phyloP scores from a whole-genome alignment of 176 grass and related monocot genomes.

The Triticum urartu region DNA sequence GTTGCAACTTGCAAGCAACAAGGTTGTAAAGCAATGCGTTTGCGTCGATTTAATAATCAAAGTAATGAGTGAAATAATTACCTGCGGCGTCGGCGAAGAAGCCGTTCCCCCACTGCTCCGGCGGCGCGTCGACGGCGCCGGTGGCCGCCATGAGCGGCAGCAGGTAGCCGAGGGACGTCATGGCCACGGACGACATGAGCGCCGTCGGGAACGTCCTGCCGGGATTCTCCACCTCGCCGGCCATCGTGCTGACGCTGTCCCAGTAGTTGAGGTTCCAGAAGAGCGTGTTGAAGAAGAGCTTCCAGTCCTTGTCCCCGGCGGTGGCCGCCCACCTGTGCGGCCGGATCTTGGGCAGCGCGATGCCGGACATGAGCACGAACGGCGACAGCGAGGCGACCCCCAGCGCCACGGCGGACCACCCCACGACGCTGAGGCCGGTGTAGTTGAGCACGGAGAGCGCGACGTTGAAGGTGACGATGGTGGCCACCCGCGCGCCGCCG shows the following conservation, averaged over 20 bases:
- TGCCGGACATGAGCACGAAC: no score
- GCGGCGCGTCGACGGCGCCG: constrained; percentile 44
- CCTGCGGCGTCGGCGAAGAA: constrained; percentile 40
- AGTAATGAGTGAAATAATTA: background rate
- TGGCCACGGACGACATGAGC: constrained; percentile 53
- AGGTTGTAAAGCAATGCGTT: background rate
- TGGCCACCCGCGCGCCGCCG: no score
- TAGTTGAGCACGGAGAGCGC: no score
- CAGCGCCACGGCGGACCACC: no score
- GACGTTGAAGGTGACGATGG: no score
- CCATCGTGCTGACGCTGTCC: constrained; percentile 38
- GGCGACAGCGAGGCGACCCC: no score
- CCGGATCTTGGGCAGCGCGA: background rate
- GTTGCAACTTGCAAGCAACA: background rate
- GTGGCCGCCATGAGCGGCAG: constrained; percentile 59
- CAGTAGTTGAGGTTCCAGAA: constrained; percentile 88
- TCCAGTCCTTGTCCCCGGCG: background rate
- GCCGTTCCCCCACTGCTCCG: background rate
- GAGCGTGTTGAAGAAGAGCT: constrained; percentile 30
- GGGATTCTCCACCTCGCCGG: no score
- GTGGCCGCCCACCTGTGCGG: constrained; percentile 44
- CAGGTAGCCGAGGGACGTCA: constrained; percentile 56
- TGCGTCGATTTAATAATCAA: background rate
- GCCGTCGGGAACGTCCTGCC: constrained; percentile 10
- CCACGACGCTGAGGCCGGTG: no score